A percentile compares a stretch with the other conserved stretches of the same genome.
phyloP scores from a whole-genome alignment of 108 stramenopile species.

The Chaetoceros tenuissimus region DNA sequence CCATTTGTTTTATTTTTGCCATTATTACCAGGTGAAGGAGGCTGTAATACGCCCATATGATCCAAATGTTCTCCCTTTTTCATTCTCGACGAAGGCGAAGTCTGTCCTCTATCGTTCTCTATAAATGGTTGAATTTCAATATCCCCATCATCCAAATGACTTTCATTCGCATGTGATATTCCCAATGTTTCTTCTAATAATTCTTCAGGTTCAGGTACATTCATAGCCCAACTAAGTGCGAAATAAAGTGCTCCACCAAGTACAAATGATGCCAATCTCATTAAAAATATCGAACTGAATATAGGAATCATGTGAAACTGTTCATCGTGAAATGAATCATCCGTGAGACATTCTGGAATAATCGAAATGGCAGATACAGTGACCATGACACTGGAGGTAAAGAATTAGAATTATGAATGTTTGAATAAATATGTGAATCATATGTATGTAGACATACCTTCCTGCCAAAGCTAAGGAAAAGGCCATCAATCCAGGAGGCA shows the following conservation, averaged over 20 bases:
- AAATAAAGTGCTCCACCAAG: conserved; percentile 19
- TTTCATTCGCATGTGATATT: background rate
- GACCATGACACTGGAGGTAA: conserved; percentile 61
- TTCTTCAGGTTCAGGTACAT: conserved; percentile 68
- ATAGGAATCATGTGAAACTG: conserved; percentile 18
- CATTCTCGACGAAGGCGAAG: conserved; percentile 6
- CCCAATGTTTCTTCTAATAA: conserved; percentile 8
- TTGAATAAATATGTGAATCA: no score
- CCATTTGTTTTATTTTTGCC: conserved; percentile 8
- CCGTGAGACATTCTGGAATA: conserved; percentile 38
- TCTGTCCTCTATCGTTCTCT: conserved; percentile 1
- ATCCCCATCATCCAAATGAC: conserved; percentile 9
- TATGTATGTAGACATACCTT: no score
- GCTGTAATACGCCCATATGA: background rate
- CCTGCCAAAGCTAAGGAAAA: conserved; percentile 40
- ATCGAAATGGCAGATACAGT: conserved; percentile 39
- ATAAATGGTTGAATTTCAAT: conserved; percentile 8
- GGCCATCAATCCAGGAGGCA: conserved; percentile 1
- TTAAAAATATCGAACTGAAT: conserved; percentile 18
- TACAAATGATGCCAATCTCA: conserved; percentile 23
- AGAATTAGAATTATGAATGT: no score
- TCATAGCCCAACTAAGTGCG: conserved; percentile 27
- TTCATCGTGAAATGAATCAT: background rate
- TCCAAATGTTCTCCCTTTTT: conserved; percentile 1
- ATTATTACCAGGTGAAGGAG: conserved; percentile 15